These are phyloP conservation scores for Terfezia claveryi DNA, from an alignment of 495 filamentous ascomycete genomes.

Conservation along the genomic window DNA sequence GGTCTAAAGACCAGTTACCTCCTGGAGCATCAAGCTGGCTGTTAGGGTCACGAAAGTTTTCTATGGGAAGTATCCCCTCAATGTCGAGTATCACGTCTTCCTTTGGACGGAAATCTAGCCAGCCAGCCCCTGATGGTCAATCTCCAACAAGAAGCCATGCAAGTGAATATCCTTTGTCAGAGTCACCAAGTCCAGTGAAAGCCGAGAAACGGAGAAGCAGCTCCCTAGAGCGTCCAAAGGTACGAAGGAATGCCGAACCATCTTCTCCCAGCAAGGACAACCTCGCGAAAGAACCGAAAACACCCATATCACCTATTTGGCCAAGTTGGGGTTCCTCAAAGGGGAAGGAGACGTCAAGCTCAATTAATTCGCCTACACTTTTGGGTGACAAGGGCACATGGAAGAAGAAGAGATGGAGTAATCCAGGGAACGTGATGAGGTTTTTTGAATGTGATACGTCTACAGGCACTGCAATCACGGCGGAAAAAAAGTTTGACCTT, in stretches of 20 bases:
- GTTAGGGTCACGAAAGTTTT: slow-evolving; percentile 5
- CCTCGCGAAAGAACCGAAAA: not conserved
- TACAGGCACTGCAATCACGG: too few relatives aligned
- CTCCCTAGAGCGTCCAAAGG: not conserved
- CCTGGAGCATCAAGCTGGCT: slow-evolving; percentile 21
- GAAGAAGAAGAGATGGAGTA: not conserved
- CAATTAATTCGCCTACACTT: not conserved
- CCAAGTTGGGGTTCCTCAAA: not conserved
- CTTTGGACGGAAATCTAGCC: not conserved
- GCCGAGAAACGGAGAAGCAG: not conserved
- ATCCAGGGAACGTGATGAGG: not conserved
- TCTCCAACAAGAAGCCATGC: too few relatives aligned
- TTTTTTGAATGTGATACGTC: not conserved
- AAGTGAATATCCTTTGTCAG: too few relatives aligned
- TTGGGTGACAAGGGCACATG: not conserved
- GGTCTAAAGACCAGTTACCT: slow-evolving; percentile 62
- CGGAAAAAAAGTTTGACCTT: too few relatives aligned
- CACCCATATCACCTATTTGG: not conserved
- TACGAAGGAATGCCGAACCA: not conserved
- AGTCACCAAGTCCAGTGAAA: too few relatives aligned
- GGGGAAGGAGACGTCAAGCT: not conserved
- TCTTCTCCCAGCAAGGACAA: not conserved
- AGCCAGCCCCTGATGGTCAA: too few relatives aligned
- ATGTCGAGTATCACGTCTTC: slow-evolving; percentile 3
- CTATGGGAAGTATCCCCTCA: slow-evolving; percentile 11